phyloP scores from a whole-genome alignment of 495 filamentous ascomycete species.

The Talaromyces nanjingensis region DNA sequence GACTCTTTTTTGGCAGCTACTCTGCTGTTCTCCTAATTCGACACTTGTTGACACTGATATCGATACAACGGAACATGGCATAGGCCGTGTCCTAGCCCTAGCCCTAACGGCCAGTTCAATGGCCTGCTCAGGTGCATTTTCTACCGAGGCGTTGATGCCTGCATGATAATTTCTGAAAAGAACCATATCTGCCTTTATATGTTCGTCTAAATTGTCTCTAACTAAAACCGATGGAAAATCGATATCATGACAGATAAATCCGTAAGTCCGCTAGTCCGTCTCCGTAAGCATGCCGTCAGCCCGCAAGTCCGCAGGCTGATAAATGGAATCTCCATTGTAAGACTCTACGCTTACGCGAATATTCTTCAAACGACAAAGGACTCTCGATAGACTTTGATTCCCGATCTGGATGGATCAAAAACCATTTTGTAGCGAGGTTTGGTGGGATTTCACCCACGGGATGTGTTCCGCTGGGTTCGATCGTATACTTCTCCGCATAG shows the following conservation, averaged over 20 bases:
- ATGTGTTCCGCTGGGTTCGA: too few species aligned
- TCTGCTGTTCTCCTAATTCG: too few species aligned
- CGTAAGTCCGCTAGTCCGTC: background rate
- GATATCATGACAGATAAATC: background rate
- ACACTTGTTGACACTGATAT: too few species aligned
- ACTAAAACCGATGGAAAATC: background rate
- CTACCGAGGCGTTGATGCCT: background rate
- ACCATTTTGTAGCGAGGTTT: too few species aligned
- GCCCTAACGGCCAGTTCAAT: background rate
- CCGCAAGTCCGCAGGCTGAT: background rate
- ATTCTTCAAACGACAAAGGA: too few species aligned
- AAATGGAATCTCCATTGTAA: too few species aligned
- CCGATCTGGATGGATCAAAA: too few species aligned
- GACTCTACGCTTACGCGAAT: too few species aligned
- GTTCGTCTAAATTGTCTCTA: background rate
- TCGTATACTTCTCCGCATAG: too few species aligned
- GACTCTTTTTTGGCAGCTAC: too few species aligned
- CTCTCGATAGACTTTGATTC: too few species aligned
- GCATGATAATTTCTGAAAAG: background rate
- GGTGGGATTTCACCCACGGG: too few species aligned
- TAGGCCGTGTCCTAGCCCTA: background rate
- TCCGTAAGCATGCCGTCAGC: background rate
- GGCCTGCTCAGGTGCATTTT: background rate
- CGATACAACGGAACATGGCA: background rate
- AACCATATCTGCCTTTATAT: background rate